A percentile compares a stretch with the other conserved stretches of the same genome.
Conservation (phyloP, 208 protist genomes). For the Crithidia acanthocephali region DNA sequence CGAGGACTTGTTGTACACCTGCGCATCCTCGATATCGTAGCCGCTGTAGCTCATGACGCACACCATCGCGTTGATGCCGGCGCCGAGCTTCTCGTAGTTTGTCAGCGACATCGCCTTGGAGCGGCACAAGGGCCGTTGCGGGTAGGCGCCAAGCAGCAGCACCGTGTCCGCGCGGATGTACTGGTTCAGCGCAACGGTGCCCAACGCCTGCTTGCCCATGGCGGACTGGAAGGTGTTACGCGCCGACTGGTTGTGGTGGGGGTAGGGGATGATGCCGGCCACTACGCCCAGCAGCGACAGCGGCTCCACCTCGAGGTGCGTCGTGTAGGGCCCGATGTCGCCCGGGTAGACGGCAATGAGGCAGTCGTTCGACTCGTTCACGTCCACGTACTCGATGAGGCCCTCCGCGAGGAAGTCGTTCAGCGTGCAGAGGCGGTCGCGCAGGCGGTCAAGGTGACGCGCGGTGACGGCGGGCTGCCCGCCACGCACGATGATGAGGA, state of each 20-base stretch:
- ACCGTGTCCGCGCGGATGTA: constrained; percentile 98
- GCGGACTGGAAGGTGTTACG: constrained; percentile 99
- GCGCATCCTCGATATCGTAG: constrained; percentile 99
- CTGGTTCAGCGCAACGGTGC: constrained; percentile 96
- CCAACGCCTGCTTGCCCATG: constrained; percentile 99
- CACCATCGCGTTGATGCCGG: constrained; percentile 99
- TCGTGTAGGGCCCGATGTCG: constrained; percentile 90
- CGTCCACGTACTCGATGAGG: constrained; percentile 99
- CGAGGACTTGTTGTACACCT: constrained; percentile 97
- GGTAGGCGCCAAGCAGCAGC: constrained; percentile 98
- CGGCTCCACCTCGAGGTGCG: constrained; percentile 94
- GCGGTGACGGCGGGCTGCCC: constrained; percentile 65
- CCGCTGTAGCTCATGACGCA: constrained; percentile 99
- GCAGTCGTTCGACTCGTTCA: constrained; percentile 99
- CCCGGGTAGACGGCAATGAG: constrained; percentile 95
- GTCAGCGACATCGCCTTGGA: constrained; percentile 97
- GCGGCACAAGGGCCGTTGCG: constrained; percentile 97
- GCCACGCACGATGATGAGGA: constrained; percentile 77
- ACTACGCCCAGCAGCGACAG: constrained; percentile 91
- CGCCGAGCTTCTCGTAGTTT: constrained; percentile 97
- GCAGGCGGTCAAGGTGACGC: constrained; percentile 62
- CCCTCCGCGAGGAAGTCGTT: constrained; percentile 92
- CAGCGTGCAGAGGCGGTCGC: constrained; percentile 68
- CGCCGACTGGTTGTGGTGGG: constrained; percentile 99
- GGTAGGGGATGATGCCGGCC: constrained; percentile 99